phyloP scores from a whole-genome alignment of 768 basidiomycete genomes.

The Podaxis rugospora region DNA sequence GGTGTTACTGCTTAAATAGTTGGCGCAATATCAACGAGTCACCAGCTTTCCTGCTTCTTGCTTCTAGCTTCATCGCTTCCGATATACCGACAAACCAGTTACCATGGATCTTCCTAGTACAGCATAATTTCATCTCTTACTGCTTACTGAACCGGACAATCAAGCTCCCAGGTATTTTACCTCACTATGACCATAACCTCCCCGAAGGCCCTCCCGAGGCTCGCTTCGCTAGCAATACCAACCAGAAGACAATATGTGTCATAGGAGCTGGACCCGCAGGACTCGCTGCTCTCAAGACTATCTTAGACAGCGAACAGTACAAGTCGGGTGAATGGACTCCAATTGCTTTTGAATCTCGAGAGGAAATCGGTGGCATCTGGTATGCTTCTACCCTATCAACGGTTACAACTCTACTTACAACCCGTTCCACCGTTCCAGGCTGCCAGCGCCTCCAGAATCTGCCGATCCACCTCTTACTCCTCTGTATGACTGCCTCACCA shows the following conservation, averaged over 20 bases:
- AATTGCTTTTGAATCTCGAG: constrained; percentile 58
- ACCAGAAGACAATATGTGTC: constrained; percentile 47
- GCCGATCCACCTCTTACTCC: constrained; percentile 59
- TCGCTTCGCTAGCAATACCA: not conserved
- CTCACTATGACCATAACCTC: not conserved
- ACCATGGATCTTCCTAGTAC: constrained; percentile 4
- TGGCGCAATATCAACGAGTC: too few relatives aligned
- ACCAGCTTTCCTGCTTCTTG: too few relatives aligned
- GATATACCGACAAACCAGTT: not conserved
- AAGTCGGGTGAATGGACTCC: constrained; percentile 60
- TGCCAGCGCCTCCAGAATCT: constrained; percentile 42
- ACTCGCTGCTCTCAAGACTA: constrained; percentile 61
- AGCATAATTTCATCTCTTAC: not conserved
- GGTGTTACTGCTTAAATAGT: too few relatives aligned
- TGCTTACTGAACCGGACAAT: not conserved
- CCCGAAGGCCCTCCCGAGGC: not conserved
- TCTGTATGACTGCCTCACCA: constrained; percentile 76
- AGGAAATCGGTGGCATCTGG: constrained; percentile 76
- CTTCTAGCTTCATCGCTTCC: not conserved
- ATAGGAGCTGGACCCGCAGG: constrained; percentile 79
- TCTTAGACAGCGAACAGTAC: constrained; percentile 55
- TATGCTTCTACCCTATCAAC: constrained; percentile 25
- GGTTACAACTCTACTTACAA: not conserved
- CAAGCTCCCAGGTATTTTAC: constrained; percentile 3
- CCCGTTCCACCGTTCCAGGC: constrained; percentile 34